A percentile compares a stretch with the other conserved stretches of the same genome.
Evolutionary conservation across 805 yeast genomes (phyloP).

Genomic region (Kazachstania taianensis): DNA sequence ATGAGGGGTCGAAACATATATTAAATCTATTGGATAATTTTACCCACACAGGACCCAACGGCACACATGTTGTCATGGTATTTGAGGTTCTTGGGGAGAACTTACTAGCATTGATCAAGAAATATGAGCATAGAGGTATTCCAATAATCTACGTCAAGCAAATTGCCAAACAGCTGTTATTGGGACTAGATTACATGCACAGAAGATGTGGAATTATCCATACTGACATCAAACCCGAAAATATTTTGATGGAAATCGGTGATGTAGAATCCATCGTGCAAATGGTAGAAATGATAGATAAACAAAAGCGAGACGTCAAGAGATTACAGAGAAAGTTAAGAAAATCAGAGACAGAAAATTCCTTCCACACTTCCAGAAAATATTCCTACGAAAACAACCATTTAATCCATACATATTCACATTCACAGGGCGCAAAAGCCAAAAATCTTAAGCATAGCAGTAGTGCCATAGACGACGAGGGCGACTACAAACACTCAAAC

Average conservation of each 20-base stretch:
- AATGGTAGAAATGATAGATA: constrained; percentile 53
- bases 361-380: neutral
- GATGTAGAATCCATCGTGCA: constrained; percentile 71
- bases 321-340: constrained; percentile 34
- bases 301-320: constrained; percentile 36
- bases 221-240: constrained; percentile 71
- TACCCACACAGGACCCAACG: constrained; percentile 81
- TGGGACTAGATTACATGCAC: constrained; percentile 59
- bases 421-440: neutral
- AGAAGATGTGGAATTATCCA: constrained; percentile 59
- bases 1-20: constrained; percentile 70
- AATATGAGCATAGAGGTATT: constrained; percentile 70
- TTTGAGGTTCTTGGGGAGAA: constrained; percentile 96
- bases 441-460: neutral
- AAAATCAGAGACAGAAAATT: constrained; percentile 7
- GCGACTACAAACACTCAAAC: neutral
- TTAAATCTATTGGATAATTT: constrained; percentile 77
- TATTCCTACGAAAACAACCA: neutral
- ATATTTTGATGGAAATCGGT: constrained; percentile 69
- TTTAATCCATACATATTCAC: neutral
- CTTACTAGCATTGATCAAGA: constrained; percentile 68
- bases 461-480: too few relatives aligned
- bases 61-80: constrained; percentile 91
- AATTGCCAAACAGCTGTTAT: constrained; percentile 65
- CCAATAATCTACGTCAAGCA: constrained; percentile 70